Conservation (phyloP, 108 stramenopile species). For the Skeletonema marinoi region DNA sequence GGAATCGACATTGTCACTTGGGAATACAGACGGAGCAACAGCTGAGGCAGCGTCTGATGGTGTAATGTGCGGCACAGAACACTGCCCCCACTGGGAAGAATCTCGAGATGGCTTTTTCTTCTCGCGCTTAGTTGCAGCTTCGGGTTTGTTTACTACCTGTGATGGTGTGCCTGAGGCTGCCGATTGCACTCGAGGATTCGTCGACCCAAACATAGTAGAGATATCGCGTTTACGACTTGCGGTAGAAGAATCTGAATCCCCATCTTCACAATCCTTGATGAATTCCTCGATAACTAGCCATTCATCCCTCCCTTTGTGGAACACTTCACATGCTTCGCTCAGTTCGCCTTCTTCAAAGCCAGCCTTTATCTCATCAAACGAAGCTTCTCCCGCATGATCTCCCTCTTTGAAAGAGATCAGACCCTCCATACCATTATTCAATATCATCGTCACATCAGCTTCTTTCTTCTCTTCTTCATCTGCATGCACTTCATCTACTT, state of each 20-base stretch:
- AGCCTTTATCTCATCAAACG: slow-evolving; percentile 64
- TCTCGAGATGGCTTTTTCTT: slow-evolving; percentile 82
- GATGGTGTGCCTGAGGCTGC: slow-evolving; percentile 2
- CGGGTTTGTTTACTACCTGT: not conserved
- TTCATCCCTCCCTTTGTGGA: slow-evolving; percentile 40
- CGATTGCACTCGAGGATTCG: not conserved
- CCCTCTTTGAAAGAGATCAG: slow-evolving; percentile 66
- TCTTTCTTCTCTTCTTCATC: not conserved
- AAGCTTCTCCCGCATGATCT: slow-evolving; percentile 74
- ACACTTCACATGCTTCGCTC: slow-evolving; percentile 60
- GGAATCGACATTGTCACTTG: slow-evolving; percentile 19
- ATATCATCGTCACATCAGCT: not conserved
- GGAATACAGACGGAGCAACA: not conserved
- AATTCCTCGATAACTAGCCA: slow-evolving; percentile 59
- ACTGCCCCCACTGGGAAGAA: slow-evolving; percentile 68
- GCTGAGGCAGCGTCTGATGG: not conserved
- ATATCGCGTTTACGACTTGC: slow-evolving; percentile 7
- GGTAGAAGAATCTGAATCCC: not conserved
- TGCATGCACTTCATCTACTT: not conserved
- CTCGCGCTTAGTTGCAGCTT: slow-evolving; percentile 49
- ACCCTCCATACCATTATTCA: slow-evolving; percentile 6
- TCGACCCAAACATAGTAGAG: slow-evolving; percentile 1
- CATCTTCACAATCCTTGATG: slow-evolving; percentile 18
- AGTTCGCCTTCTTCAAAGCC: slow-evolving; percentile 82
- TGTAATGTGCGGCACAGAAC: slow-evolving; percentile 36